Evolutionary conservation across 1,139 yeast species (phyloP), one percentile per base, ranked within the genome.

Genomic region (Nadsonia starkeyi-henricii): DNA sequence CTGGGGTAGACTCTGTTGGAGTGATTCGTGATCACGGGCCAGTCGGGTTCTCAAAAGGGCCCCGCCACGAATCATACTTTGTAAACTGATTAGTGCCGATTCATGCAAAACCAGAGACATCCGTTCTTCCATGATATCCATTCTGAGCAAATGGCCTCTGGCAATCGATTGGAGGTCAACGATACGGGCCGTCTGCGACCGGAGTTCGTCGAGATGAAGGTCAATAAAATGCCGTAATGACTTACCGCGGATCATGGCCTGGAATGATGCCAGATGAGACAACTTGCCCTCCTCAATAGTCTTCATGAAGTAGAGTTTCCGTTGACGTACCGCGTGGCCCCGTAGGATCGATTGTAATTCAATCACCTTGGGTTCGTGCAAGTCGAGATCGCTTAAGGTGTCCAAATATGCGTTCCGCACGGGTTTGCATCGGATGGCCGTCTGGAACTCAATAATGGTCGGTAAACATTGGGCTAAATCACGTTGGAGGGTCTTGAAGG

Each of bases 31-130:
- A 39, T 43, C 33, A 20, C 41, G 33, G 1, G 45, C 44, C 2
- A 61, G 45, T 8, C 51, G 55, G 2, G 18, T 21, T 2, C 55
- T 43, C 2, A 41, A 23, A 18, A 20, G 36, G 12, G 46, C 47
- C 9, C 28, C 28, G 4, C 80, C 85, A 53, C 83, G 68, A 1
- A 71, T 68, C 48, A 75, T 66, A 41, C 77, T 67, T 57, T 79
- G 85, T 1, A 80, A 59, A 23, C 45, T 50, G 2, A 52, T 48
- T 3, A 53, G 43, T 41, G 48, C 50, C 2, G 52, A 44, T 44
- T 45, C 30, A 46, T 20, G 46, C 12, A 47, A 43, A 4, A 18
- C 18, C 12, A 45, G 33, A 17, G 42, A 20, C 9, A 47, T 43
- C 9, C 42, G 48, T 7, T 20, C 47, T n/a, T 50, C 46, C 18